These are phyloP conservation scores for Torulaspora microellipsoides DNA, from an alignment of 805 yeast genomes.

Conservation along the genomic window DNA sequence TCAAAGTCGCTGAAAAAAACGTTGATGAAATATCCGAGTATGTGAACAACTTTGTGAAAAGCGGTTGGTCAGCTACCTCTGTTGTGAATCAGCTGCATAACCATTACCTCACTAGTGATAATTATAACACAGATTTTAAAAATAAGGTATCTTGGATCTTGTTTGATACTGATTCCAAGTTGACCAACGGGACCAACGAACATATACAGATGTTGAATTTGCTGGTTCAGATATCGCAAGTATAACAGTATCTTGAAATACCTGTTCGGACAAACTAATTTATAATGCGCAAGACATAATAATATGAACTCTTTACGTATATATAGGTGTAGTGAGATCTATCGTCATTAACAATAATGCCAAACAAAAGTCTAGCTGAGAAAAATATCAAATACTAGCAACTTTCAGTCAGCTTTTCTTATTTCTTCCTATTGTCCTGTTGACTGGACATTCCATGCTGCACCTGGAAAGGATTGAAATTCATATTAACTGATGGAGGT, in stretches of 20 bases:
- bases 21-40: slow-evolving; percentile 35
- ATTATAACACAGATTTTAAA: slow-evolving; percentile 50
- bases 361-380: background rate
- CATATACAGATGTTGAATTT: slow-evolving; percentile 74
- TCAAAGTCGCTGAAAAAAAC: slow-evolving; percentile 34
- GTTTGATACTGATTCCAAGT: slow-evolving; percentile 68
- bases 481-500: slow-evolving; percentile 13
- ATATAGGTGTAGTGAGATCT: too few species aligned
- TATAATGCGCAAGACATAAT: background rate
- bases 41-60: slow-evolving; percentile 50
- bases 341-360: too few species aligned
- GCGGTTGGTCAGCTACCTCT: slow-evolving; percentile 80
- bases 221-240: slow-evolving; percentile 46
- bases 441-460: slow-evolving; percentile 5
- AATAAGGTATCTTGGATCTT: slow-evolving; percentile 58
- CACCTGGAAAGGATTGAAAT: slow-evolving; percentile 10
- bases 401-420: background rate
- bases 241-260: background rate
- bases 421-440: slow-evolving; percentile 8
- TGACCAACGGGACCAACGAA: slow-evolving; percentile 86
- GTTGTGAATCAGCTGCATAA: slow-evolving; percentile 70
- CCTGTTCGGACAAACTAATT: too few species aligned
- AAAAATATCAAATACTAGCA: background rate
- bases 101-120: slow-evolving; percentile 51
- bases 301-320: background rate